Conservation (phyloP, 371 early-diverging fungal species). For the Mucor racemosus region DNA sequence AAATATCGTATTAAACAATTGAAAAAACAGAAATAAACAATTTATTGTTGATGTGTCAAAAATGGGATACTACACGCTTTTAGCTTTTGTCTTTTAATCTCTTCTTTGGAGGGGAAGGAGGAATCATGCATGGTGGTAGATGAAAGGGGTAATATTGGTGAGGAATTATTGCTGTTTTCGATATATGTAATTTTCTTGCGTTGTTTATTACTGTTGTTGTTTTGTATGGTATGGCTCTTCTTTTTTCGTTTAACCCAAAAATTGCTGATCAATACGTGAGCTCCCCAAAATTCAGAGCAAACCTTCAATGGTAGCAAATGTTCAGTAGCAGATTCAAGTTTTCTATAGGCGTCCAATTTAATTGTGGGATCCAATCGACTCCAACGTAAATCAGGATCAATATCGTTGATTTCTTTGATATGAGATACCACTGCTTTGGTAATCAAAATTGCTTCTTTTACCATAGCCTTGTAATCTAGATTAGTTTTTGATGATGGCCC, state of each 20-base stretch:
- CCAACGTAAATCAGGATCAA: constrained; percentile 17
- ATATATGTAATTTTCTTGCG: not conserved
- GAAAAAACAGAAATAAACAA: constrained; percentile 24
- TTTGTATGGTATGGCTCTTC: not conserved
- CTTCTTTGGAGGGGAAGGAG: not conserved
- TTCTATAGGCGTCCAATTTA: constrained; percentile 16
- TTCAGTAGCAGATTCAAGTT: constrained; percentile 16
- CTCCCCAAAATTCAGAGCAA: constrained; percentile 24
- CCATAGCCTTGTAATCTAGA: constrained; percentile 23
- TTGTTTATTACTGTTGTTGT: not conserved
- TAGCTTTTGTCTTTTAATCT: not conserved
- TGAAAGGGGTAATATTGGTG: not conserved
- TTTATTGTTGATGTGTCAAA: constrained; percentile 16
- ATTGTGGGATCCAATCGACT: constrained; percentile 21
- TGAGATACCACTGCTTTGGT: constrained; percentile 19
- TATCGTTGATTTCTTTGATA: constrained; percentile 12
- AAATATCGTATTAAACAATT: constrained; percentile 43
- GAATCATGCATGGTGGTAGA: not conserved
- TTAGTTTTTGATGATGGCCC: constrained; percentile 12
- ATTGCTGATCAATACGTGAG: constrained; percentile 21
- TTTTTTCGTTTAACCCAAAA: constrained; percentile 23
- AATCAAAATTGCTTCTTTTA: constrained; percentile 19
- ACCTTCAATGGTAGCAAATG: constrained; percentile 21
- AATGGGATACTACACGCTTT: constrained; percentile 1
- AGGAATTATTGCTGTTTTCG: not conserved